Percentiles rank a stretch among this genome's conserved stretches.
Conservation (phyloP, 2,329 filamentous ascomycete species). For the Akanthomyces dipterigenus region DNA sequence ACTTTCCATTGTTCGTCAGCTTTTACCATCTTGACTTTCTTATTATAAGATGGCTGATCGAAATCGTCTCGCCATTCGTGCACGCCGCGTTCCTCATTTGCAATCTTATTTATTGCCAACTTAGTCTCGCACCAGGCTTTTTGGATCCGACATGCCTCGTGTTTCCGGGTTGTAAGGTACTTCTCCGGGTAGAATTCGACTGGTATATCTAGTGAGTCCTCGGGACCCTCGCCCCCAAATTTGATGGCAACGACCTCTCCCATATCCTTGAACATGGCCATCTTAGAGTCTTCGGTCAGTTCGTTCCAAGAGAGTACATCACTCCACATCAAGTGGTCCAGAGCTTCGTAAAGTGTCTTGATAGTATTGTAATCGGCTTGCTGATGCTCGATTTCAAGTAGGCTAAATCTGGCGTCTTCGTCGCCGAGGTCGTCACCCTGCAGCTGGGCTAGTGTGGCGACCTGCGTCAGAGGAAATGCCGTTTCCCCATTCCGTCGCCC, state of each 20-base stretch:
- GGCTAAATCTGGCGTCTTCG: constrained; percentile 32
- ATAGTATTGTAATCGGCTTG: constrained; percentile 15
- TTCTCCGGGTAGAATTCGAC: constrained; percentile 46
- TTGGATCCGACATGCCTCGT: constrained; percentile 41
- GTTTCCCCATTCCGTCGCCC: constrained; percentile 21
- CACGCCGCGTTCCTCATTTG: constrained; percentile 20
- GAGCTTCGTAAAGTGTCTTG: constrained; percentile 26
- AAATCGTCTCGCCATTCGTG: constrained; percentile 23
- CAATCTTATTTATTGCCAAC: constrained; percentile 19
- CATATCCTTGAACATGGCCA: constrained; percentile 37
- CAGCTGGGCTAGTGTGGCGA: constrained; percentile 24
- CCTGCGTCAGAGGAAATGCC: constrained; percentile 26
- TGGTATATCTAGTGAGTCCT: constrained; percentile 43
- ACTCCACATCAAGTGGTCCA: constrained; percentile 43
- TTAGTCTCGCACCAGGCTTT: constrained; percentile 28
- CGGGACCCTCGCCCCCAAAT: constrained; percentile 34
- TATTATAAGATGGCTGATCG: constrained; percentile 22
- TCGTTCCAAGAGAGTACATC: constrained; percentile 32
- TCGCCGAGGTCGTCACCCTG: constrained; percentile 25
- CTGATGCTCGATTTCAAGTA: constrained; percentile 35
- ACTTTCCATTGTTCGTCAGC: constrained; percentile 25
- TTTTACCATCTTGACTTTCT: constrained; percentile 24
- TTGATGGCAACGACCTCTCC: constrained; percentile 46
- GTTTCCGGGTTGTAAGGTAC: constrained; percentile 40
- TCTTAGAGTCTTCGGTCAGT: constrained; percentile 30